These are phyloP conservation scores for Syncephalastrum racemosum DNA, from an alignment of 371 early-diverging fungal species.

Conservation along the genomic window DNA sequence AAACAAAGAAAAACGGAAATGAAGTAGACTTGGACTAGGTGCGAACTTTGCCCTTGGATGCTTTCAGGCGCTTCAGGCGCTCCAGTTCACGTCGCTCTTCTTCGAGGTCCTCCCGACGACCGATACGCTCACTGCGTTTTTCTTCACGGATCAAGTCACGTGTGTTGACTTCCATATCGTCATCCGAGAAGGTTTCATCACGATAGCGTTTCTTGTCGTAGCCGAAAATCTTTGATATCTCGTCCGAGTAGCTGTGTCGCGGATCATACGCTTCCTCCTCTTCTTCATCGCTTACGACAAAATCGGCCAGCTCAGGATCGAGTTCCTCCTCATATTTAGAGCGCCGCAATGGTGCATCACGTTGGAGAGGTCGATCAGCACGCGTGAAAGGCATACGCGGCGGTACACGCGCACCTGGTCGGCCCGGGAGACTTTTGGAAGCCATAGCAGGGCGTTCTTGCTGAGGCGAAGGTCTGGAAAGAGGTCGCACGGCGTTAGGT, in stretches of 20 bases:
- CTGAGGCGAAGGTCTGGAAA: neutral
- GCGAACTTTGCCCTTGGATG: conserved; percentile 14
- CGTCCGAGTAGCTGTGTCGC: conserved; percentile 31
- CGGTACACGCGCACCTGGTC: neutral
- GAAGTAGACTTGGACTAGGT: neutral
- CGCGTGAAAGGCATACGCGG: conserved; percentile 38
- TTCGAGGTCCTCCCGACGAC: conserved; percentile 46
- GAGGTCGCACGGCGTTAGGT: conserved; percentile 7
- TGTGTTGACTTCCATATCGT: conserved; percentile 64
- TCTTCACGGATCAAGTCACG: conserved; percentile 59
- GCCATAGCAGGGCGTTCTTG: conserved; percentile 1
- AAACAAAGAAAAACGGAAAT: no score
- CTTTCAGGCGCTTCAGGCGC: conserved; percentile 59
- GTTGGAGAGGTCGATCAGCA: conserved; percentile 14
- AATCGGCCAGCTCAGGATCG: conserved; percentile 40
- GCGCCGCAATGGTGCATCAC: conserved; percentile 15
- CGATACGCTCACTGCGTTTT: conserved; percentile 59
- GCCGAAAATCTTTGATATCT: conserved; percentile 51
- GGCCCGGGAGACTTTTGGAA: neutral
- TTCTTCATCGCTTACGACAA: conserved; percentile 54
- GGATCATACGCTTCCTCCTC: conserved; percentile 29
- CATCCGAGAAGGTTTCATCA: conserved; percentile 55
- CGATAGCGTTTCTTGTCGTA: conserved; percentile 45
- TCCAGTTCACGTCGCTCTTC: conserved; percentile 70
- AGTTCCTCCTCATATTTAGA: conserved; percentile 31